Percentiles rank a stretch among this genome's conserved stretches.
These are phyloP conservation scores for Trichoderma virens DNA, from an alignment of 495 filamentous ascomycete species.

Conservation along the genomic window DNA sequence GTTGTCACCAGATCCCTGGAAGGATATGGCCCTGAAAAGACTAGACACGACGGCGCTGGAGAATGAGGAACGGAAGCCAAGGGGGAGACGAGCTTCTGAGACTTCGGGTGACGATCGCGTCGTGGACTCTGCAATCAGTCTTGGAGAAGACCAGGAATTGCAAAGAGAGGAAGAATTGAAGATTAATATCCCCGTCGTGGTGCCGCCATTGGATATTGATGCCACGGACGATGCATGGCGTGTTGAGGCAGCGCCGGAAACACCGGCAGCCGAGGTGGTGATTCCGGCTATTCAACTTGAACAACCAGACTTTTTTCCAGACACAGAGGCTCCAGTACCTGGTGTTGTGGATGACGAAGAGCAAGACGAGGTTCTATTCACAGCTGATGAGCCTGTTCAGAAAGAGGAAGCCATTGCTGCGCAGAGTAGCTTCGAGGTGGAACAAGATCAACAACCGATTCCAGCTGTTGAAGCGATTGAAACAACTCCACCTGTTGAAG, in stretches of 20 bases:
- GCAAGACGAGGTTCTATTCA: not conserved
- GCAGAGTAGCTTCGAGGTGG: not conserved
- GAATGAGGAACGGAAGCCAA: not conserved
- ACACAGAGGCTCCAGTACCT: not conserved
- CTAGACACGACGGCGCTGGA: not conserved
- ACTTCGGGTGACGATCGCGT: not conserved
- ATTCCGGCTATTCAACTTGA: constrained; percentile 1
- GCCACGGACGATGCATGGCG: not conserved
- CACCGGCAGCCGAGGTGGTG: not conserved
- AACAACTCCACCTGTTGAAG: no score
- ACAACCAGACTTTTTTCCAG: not conserved
- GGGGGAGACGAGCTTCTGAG: not conserved
- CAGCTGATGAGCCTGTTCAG: not conserved
- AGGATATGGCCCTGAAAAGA: not conserved
- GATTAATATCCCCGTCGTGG: not conserved
- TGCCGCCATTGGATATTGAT: not conserved
- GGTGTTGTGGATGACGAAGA: not conserved
- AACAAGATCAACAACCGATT: not conserved
- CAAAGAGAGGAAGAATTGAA: not conserved
- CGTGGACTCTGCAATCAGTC: constrained; percentile 4
- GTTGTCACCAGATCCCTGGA: constrained; percentile 11
- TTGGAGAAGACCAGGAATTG: not conserved
- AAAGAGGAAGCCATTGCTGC: not conserved
- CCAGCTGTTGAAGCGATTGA: not conserved
- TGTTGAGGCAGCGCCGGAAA: not conserved